A percentile compares a stretch with the other conserved stretches of the same genome.
Evolutionary conservation across 352 stramenopile species (phyloP).

Genomic region (Globisporangium spinosum): DNA sequence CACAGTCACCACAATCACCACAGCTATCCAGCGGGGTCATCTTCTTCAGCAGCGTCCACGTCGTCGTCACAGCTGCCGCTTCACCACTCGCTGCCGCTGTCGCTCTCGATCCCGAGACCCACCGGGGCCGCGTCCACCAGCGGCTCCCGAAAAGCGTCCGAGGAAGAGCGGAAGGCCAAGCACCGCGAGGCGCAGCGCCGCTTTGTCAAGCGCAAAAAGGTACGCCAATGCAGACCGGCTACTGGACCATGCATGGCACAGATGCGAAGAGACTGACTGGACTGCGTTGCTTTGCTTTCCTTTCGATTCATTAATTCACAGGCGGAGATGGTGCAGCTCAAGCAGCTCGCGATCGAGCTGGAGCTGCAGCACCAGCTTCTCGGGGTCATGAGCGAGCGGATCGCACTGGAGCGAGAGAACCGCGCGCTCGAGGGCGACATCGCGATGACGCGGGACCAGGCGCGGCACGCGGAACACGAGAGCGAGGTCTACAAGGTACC

Average conservation of each 20-base stretch:
- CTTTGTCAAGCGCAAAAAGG: conserved; percentile 56
- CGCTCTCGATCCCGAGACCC: conserved; percentile 17
- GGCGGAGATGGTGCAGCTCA: conserved; percentile 23
- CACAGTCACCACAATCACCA: neutral
- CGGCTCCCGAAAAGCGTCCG: conserved; percentile 23
- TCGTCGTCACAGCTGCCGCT: conserved; percentile 4
- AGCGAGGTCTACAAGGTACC: conserved; percentile 1
- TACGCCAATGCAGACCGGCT: conserved; percentile 10
- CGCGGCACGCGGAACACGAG: neutral
- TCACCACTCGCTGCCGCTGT: conserved; percentile 19
- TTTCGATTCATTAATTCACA: neutral
- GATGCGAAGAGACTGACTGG: neutral
- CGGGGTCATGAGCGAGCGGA: conserved; percentile 11
- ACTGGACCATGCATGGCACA: neutral
- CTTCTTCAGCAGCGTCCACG: neutral
- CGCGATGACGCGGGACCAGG: conserved; percentile 6
- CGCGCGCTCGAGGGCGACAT: conserved; percentile 13
- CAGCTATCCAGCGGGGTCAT: neutral
- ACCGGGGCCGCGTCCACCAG: neutral
- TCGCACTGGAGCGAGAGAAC: conserved; percentile 13
- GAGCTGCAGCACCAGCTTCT: conserved; percentile 22
- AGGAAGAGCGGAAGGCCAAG: conserved; percentile 51
- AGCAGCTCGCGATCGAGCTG: conserved; percentile 21
- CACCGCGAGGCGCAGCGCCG: conserved; percentile 46
- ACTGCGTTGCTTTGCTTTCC: neutral